These are phyloP conservation scores for Auricularia cornea DNA, from an alignment of 768 basidiomycete genomes.

Conservation along the genomic window DNA sequence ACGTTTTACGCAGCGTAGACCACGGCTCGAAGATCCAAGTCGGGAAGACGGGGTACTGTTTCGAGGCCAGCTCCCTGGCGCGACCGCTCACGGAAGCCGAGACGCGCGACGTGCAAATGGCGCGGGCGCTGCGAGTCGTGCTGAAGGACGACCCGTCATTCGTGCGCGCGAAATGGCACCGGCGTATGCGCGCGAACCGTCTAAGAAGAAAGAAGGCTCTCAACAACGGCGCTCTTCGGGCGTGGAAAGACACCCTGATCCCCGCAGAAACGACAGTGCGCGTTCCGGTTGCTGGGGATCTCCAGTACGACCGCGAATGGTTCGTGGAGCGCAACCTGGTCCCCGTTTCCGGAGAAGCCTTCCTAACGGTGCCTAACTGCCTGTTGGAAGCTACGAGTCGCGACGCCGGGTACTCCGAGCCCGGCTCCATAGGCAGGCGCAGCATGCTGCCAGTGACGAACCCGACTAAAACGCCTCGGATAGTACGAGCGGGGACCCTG, in stretches of 20 bases:
- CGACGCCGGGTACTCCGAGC: conserved; percentile 2
- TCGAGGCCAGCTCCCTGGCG: conserved; percentile 7
- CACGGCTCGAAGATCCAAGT: conserved; percentile 9
- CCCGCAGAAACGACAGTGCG: not conserved
- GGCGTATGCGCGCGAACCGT: not conserved
- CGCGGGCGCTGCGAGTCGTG: not conserved
- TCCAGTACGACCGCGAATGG: not conserved
- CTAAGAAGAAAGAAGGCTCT: not conserved
- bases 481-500: conserved; percentile 2
- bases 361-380: not conserved
- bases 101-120: conserved; percentile 1
- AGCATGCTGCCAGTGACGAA: conserved; percentile 8
- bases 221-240: conserved; percentile 1
- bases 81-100: not conserved
- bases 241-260: not conserved
- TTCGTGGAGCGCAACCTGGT: not conserved
- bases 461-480: conserved; percentile 3
- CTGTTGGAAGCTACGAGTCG: not conserved
- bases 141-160: not conserved
- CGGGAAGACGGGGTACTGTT: conserved; percentile 8
- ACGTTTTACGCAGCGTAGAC: conserved; percentile 7
- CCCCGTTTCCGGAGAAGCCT: not conserved
- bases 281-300: not conserved
- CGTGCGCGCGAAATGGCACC: not conserved
- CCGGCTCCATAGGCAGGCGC: not conserved